Evolutionary conservation across 192 early-diverging fungal genomes (phyloP), one percentile per base, ranked within the genome.

Genomic region (Coemansia sp.): DNA sequence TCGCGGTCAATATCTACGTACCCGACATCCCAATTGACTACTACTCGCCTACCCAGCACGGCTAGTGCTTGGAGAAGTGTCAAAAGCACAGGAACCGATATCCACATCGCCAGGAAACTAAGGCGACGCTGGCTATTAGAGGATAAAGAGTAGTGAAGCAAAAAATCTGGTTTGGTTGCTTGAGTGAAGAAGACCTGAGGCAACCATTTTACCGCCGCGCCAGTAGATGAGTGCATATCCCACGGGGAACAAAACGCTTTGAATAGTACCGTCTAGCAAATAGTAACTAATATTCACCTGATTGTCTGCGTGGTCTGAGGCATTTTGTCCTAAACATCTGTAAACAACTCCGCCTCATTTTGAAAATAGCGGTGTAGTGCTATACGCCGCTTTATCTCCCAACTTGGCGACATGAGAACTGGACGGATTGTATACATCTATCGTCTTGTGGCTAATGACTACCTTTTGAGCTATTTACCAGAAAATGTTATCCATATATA

Each of bases 1-100:
- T 91, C 89, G 29, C 88, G 87, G 64, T 87, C 89, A 40, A 84
- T 87, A 11, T 50, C 77, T 8, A 86, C 74, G 50, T 91, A 90
- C 17, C 86, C 87, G 34, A 91, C 78, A 39, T 91, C 78, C 89
- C 89, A 91, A 39, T 88, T 61, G 51, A 86, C 85, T 22, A 39
- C 38, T 1, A 80, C 56, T 6, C 59, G 65, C 6, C 42, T 65
- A 12, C 67, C 41, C 1, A 65, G 62, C 1, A 39, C 46, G 1
- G 27, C 17, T 9, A 24, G 17, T 17, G 59, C 59, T 9, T 27
- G 56, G n/a, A 59, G 6, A 10, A 64, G 69, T n/a, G 17, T 22
- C 9, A 20, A 51, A 22, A 13, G 29, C 2, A 17, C 31, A 19
- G 51, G 51, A 8, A n/a, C 19, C 1, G 46, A 50, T 24, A 50